Conservation (phyloP, 768 basidiomycete species). For the Phallus indusiatus region DNA sequence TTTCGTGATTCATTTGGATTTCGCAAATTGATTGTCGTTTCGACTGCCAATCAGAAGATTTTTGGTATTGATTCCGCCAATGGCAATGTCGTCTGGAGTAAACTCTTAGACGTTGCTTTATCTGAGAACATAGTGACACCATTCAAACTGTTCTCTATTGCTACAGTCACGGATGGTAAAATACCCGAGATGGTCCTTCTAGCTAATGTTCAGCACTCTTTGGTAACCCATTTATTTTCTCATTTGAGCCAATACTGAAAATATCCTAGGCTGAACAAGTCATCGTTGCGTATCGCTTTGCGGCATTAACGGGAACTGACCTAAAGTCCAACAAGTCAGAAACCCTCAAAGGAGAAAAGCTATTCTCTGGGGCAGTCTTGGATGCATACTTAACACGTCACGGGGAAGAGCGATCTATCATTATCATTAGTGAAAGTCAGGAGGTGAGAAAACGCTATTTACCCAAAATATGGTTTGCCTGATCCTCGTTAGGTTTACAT, state of each 20-base stretch:
- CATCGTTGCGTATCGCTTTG: conserved; percentile 66
- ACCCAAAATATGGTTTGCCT: conserved; percentile 3
- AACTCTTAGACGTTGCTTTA: conserved; percentile 38
- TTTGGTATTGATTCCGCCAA: conserved; percentile 76
- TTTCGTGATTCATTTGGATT: conserved; percentile 79
- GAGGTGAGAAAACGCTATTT: conserved; percentile 39
- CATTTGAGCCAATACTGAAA: conserved; percentile 5
- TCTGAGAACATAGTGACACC: conserved; percentile 50
- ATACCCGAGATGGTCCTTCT: conserved; percentile 53
- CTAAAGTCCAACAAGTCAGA: conserved; percentile 23
- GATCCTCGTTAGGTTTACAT: conserved; percentile 39
- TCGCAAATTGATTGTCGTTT: conserved; percentile 69
- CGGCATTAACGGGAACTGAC: conserved; percentile 74
- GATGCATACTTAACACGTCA: conserved; percentile 49
- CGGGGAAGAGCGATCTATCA: conserved; percentile 36
- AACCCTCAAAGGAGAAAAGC: conserved; percentile 48
- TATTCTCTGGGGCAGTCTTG: conserved; percentile 48
- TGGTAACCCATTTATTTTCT: conserved; percentile 33
- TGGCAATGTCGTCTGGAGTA: conserved; percentile 73
- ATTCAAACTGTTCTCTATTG: conserved; percentile 49
- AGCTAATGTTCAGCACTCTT: conserved; percentile 49
- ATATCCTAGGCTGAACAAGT: conserved; percentile 37
- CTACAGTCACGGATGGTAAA: conserved; percentile 35
- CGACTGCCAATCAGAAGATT: conserved; percentile 62
- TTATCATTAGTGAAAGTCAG: conserved; percentile 66